Evolutionary conservation across 2,329 filamentous ascomycete species (phyloP).

Genomic region (Fusarium sp.): DNA sequence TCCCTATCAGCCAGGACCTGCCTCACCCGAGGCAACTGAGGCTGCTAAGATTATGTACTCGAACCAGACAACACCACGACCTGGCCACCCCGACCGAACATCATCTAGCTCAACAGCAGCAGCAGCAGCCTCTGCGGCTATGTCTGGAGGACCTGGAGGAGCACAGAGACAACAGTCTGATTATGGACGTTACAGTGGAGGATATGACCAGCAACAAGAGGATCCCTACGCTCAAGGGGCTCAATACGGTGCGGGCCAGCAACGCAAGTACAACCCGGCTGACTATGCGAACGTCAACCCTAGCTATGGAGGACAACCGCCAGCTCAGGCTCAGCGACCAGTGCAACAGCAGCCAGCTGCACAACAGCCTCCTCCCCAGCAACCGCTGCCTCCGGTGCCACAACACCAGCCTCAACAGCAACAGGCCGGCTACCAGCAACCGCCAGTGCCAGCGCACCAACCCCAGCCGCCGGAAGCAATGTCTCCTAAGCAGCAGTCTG

Average conservation of each 20-base stretch:
- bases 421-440: conserved; percentile 52
- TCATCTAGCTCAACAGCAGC: conserved; percentile 68
- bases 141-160: conserved; percentile 61
- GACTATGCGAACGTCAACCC: conserved; percentile 75
- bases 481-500: conserved; percentile 47
- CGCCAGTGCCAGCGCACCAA: conserved; percentile 52
- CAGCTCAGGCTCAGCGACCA: conserved; percentile 49
- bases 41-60: conserved; percentile 73
- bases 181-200: conserved; percentile 50
- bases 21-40: conserved; percentile 65
- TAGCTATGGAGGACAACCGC: conserved; percentile 54
- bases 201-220: conserved; percentile 51
- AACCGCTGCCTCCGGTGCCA: conserved; percentile 50
- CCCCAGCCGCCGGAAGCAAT: conserved; percentile 55
- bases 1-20: conserved; percentile 37
- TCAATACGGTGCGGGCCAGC: conserved; percentile 55
- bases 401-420: conserved; percentile 49
- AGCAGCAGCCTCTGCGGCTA: conserved; percentile 67
- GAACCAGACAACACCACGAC: conserved; percentile 65
- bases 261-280: conserved; percentile 80
- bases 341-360: conserved; percentile 49
- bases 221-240: conserved; percentile 52
- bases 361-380: conserved; percentile 54
- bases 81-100: conserved; percentile 63
- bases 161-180: conserved; percentile 51